Percentiles rank a stretch among this genome's conserved stretches.
Evolutionary conservation across 805 yeast species (phyloP).

Genomic region (Saccharomyces cerevisiae): DNA sequence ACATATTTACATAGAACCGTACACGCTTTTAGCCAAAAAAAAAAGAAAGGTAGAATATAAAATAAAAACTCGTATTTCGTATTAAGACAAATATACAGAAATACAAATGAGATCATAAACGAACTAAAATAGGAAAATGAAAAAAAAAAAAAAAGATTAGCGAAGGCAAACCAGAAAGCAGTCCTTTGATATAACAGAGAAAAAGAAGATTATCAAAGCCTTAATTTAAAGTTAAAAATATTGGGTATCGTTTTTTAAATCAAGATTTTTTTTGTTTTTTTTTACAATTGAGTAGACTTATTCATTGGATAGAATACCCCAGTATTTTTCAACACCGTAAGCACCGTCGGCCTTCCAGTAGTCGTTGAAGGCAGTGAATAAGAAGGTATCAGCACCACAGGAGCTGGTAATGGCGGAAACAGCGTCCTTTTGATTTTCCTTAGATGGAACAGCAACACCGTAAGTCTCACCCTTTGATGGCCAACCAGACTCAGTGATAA

Average conservation of each 20-base stretch:
- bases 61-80: slow-evolving; percentile 7
- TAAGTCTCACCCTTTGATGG: slow-evolving; percentile 79
- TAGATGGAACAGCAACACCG: slow-evolving; percentile 78
- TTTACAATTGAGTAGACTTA: slow-evolving; percentile 1
- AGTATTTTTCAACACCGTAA: slow-evolving; percentile 68
- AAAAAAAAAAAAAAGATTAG: background rate
- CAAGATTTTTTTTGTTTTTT: background rate
- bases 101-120: background rate
- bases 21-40: background rate
- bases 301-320: slow-evolving; percentile 53
- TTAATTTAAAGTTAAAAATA: slow-evolving; percentile 3
- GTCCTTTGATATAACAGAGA: background rate
- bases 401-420: slow-evolving; percentile 50
- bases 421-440: slow-evolving; percentile 67
- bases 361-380: slow-evolving; percentile 84
- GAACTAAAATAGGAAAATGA: background rate
- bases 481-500: slow-evolving; percentile 96
- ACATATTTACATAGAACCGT: background rate
- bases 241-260: background rate
- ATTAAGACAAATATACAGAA: slow-evolving; percentile 14
- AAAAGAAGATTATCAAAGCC: background rate
- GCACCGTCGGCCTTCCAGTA: slow-evolving; percentile 80
- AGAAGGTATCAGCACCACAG: slow-evolving; percentile 61
- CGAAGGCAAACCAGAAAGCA: background rate
- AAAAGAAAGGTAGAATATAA: background rate